phyloP scores from a whole-genome alignment of 2,329 filamentous ascomycete genomes.

The Diaporthe citri region DNA sequence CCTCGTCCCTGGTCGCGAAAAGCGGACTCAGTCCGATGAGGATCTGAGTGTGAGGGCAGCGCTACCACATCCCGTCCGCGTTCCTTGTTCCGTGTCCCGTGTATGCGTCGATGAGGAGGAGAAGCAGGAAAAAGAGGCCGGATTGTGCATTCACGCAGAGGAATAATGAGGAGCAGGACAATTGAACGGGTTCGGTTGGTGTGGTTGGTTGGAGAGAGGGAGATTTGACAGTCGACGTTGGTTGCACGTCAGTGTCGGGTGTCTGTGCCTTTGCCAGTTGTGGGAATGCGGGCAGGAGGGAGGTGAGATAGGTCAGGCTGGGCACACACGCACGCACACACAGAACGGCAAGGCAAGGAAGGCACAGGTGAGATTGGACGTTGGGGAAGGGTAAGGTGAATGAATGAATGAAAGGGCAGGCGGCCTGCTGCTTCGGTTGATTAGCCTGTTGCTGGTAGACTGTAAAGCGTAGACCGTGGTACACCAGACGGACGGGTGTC shows the following conservation, averaged over 20 bases:
- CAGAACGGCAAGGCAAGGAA: neutral
- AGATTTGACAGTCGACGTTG: neutral
- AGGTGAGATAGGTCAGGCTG: neutral
- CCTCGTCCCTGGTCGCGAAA: conserved; percentile 10
- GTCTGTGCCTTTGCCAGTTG: conserved; percentile 10
- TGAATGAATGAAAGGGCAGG: conserved; percentile 3
- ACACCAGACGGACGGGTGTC: neutral
- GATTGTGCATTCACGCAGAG: conserved; percentile 5
- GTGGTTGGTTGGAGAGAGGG: conserved; percentile 1
- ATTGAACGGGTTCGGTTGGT: neutral
- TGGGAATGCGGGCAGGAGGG: neutral
- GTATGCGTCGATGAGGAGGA: neutral
- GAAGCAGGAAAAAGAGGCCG: neutral
- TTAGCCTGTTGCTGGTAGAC: neutral
- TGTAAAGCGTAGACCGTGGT: neutral
- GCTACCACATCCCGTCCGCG: conserved; percentile 39
- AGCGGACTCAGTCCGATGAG: conserved; percentile 40
- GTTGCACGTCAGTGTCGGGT: conserved; percentile 18
- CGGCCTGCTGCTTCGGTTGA: neutral
- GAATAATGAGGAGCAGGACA: conserved; percentile 7
- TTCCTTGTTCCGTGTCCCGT: conserved; percentile 14
- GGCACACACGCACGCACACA: neutral
- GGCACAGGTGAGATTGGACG: conserved; percentile 21
- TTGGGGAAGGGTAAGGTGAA: conserved; percentile 28
- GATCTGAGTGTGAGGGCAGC: conserved; percentile 38